Evolutionary conservation across 441 rosid genomes (phyloP).

Genomic region (Populus trichocarpa): DNA sequence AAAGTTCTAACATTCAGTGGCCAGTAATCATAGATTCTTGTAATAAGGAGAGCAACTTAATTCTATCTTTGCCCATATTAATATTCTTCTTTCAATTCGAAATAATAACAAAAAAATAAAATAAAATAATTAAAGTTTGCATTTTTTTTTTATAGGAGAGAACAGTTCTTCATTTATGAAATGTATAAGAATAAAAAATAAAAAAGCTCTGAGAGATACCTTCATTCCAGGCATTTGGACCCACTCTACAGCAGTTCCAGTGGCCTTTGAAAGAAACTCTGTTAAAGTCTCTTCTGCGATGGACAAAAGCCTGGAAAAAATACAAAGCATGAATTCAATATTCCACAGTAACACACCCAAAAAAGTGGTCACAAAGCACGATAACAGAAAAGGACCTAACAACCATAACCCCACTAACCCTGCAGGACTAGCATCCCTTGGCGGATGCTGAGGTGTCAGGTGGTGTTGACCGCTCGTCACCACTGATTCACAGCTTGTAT

Average conservation of each 20-base stretch:
- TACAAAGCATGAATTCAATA: conserved; percentile 23
- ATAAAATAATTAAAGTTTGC: not conserved
- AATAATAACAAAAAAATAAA: not conserved
- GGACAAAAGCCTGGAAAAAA: conserved; percentile 90
- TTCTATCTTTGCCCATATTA: not conserved
- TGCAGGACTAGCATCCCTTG: conserved; percentile 99
- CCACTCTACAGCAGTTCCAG: conserved; percentile 99
- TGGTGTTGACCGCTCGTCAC: conserved; percentile 97
- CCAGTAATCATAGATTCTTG: not conserved
- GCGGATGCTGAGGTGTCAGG: conserved; percentile 90
- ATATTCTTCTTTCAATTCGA: not conserved
- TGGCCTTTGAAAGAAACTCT: conserved; percentile 99
- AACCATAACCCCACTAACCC: conserved; percentile 71
- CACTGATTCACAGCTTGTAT: conserved; percentile 97
- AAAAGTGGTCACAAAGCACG: conserved; percentile 27
- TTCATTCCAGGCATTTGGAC: conserved; percentile 99
- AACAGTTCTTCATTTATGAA: not conserved
- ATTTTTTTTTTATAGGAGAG: not conserved
- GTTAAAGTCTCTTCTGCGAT: conserved; percentile 99
- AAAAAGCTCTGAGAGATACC: conserved; percentile 42
- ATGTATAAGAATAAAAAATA: not conserved
- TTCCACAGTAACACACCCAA: conserved; percentile 19
- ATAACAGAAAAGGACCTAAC: conserved; percentile 39
- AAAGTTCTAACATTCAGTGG: not conserved
- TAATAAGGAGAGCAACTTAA: not conserved